Evolutionary conservation across 352 stramenopile genomes (phyloP).

Genomic region (Blastocystis sp.): DNA sequence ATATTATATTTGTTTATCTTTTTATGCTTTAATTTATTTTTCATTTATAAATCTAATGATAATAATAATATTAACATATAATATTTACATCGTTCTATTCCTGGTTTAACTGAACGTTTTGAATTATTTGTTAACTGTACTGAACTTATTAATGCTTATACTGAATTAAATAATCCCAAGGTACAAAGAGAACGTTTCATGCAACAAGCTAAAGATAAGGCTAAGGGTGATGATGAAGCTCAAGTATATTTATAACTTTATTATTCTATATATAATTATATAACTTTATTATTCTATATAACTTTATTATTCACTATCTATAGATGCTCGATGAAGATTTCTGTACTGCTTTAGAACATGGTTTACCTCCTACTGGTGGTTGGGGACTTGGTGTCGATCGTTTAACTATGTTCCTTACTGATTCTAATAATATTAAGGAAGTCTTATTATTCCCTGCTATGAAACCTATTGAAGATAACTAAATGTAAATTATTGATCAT

Average conservation of each 20-base stretch:
- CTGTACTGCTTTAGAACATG: conserved; percentile 85
- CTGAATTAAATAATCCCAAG: conserved; percentile 88
- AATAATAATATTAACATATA: neutral
- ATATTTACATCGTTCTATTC: conserved; percentile 63
- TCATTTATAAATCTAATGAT: neutral
- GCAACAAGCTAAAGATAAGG: conserved; percentile 60
- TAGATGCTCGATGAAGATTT: conserved; percentile 87
- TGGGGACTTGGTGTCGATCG: conserved; percentile 89
- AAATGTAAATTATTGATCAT: no score
- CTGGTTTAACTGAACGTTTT: conserved; percentile 81
- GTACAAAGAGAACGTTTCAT: conserved; percentile 82
- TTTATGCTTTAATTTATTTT: neutral
- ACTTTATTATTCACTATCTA: no score
- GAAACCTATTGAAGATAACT: conserved; percentile 59
- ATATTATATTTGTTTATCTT: neutral
- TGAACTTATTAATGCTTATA: conserved; percentile 92
- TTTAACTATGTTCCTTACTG: conserved; percentile 87
- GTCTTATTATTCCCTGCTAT: conserved; percentile 96
- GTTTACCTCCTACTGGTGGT: conserved; percentile 77
- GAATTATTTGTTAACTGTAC: conserved; percentile 84
- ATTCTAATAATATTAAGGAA: conserved; percentile 96
- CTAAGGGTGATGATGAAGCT: conserved; percentile 62
- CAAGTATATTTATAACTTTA: no score
- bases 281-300: neutral
- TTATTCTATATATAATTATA: no score